Evolutionary conservation across 1,284 basidiomycete genomes (phyloP).

Genomic region (Kalmanozyma brasiliensis): DNA sequence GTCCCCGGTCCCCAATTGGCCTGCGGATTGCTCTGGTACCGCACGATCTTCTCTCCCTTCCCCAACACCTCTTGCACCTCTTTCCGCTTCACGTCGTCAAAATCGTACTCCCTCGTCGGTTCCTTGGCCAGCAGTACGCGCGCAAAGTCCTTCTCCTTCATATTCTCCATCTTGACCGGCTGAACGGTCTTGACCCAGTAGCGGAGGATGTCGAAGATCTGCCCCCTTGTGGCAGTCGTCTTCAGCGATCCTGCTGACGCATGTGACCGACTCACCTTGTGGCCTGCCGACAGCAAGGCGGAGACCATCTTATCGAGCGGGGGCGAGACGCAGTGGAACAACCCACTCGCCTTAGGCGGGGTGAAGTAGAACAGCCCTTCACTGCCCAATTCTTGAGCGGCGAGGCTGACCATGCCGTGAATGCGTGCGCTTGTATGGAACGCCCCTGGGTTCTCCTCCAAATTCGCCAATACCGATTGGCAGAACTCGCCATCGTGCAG

Average conservation of each 20-base stretch:
- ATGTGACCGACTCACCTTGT: conserved; percentile 87
- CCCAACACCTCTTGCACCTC: conserved; percentile 36
- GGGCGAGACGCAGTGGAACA: conserved; percentile 76
- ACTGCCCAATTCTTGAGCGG: conserved; percentile 78
- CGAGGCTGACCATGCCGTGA: conserved; percentile 93
- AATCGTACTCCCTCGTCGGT: conserved; percentile 37
- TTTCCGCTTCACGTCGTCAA: conserved; percentile 39
- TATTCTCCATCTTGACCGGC: conserved; percentile 80
- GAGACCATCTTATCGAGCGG: conserved; percentile 72
- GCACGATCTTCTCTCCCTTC: conserved; percentile 64
- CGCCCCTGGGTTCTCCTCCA: conserved; percentile 71
- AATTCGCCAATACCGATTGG: conserved; percentile 77
- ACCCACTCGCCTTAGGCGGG: conserved; percentile 80
- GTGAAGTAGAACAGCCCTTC: conserved; percentile 88
- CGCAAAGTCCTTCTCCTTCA: conserved; percentile 74
- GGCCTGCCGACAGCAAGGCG: conserved; percentile 85
- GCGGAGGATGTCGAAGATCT: conserved; percentile 84
- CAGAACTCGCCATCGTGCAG: conserved; percentile 85
- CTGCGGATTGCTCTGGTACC: conserved; percentile 91
- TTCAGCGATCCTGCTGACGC: conserved; percentile 89
- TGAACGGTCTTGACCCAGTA: conserved; percentile 76
- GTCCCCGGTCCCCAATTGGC: conserved; percentile 87
- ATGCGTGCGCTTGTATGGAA: conserved; percentile 87
- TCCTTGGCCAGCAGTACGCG: conserved; percentile 75
- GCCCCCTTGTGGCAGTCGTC: conserved; percentile 80